phyloP scores from a whole-genome alignment of 257 asterid genomes.

The Cynanchum wilfordii region DNA sequence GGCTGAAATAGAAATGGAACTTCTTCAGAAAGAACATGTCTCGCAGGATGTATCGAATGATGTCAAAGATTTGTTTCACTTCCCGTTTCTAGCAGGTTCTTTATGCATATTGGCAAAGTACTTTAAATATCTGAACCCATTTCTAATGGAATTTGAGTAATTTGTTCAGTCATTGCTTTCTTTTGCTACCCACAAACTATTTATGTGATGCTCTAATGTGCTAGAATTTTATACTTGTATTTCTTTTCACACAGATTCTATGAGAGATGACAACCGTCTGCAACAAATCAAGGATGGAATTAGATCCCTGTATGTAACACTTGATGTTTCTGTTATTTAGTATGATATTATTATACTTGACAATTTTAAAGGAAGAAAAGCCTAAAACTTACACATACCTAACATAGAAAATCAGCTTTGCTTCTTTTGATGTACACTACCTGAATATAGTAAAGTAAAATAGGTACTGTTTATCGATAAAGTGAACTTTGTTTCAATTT shows the following conservation, averaged over 20 bases:
- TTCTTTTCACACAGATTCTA: conserved; percentile 41
- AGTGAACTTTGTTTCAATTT: background rate
- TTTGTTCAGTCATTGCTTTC: background rate
- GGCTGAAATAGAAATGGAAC: conserved; percentile 92
- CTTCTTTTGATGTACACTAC: background rate
- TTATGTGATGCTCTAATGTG: background rate
- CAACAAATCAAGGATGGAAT: conserved; percentile 77
- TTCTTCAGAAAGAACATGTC: conserved; percentile 58
- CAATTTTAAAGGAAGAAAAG: background rate
- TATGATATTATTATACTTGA: background rate
- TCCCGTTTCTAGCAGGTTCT: conserved; percentile 50
- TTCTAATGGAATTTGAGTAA: background rate
- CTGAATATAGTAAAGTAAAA: background rate
- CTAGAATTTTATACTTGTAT: background rate
- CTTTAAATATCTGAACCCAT: background rate
- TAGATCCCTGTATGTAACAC: conserved; percentile 60
- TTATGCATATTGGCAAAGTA: background rate
- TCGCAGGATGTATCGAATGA: conserved; percentile 38
- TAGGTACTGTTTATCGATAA: background rate
- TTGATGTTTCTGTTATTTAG: conserved; percentile 5
- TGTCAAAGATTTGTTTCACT: conserved; percentile 51
- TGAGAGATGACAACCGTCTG: conserved; percentile 53
- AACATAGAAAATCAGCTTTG: background rate
- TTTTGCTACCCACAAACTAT: background rate
- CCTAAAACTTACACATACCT: background rate